These are phyloP conservation scores for Postia placenta DNA, from an alignment of 768 basidiomycete species.

Conservation along the genomic window DNA sequence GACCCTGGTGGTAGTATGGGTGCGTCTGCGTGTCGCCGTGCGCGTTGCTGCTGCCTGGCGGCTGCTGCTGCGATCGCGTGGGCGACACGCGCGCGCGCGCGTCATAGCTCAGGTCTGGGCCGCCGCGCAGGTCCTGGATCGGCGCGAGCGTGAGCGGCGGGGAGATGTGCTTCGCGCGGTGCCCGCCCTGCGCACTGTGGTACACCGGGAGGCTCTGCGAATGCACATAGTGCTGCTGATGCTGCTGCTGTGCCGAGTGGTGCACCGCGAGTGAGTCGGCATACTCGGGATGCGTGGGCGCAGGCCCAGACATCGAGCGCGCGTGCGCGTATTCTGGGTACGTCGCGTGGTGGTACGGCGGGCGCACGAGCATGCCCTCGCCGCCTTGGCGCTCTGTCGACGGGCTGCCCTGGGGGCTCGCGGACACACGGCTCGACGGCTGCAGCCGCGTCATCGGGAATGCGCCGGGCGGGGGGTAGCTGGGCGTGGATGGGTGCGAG, in stretches of 20 bases:
- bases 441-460: background rate
- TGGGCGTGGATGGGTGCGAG: constrained; percentile 11
- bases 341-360: background rate
- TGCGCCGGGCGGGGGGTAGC: background rate
- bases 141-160: constrained; percentile 17
- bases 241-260: background rate
- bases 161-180: background rate
- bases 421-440: background rate
- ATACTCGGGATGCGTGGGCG: background rate
- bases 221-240: constrained; percentile 4
- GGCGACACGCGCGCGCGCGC: background rate
- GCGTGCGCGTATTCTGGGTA: background rate
- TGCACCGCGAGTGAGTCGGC: background rate
- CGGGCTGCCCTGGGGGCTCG: background rate
- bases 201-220: constrained; percentile 1
- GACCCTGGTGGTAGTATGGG: background rate
- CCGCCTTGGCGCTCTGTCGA: background rate
- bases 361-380: background rate
- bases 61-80: constrained; percentile 2
- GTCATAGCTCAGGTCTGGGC: no score
- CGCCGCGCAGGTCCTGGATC: constrained; percentile 12
- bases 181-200: background rate
- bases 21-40: no score
- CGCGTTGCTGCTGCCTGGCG: background rate
- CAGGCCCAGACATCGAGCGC: background rate